phyloP scores from a whole-genome alignment of 305 asterid species.

The Fraxinus baroniana region DNA sequence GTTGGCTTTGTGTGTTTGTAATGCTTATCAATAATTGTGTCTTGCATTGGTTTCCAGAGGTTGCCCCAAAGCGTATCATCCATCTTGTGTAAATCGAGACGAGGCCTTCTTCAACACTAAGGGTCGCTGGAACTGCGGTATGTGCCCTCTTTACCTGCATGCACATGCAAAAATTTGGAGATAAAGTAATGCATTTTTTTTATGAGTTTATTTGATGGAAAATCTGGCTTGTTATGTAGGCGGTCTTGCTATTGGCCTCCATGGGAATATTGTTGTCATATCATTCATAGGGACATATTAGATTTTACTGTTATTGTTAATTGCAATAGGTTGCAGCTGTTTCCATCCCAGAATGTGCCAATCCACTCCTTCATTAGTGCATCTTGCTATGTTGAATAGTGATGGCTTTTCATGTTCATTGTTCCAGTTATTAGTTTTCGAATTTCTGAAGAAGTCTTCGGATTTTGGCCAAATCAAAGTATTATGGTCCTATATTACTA shows the following conservation, averaged over 20 bases:
- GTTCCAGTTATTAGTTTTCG: not conserved
- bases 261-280: not conserved
- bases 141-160: slow-evolving; percentile 19
- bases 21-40: slow-evolving; percentile 5
- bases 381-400: not conserved
- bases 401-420: not conserved
- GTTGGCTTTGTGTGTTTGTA: slow-evolving; percentile 1
- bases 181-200: slow-evolving; percentile 6
- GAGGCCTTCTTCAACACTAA: slow-evolving; percentile 88
- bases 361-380: not conserved
- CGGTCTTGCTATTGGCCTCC: not conserved
- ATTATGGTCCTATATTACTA: not conserved
- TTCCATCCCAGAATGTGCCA: not conserved
- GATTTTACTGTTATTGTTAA: not conserved
- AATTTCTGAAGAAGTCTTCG: not conserved
- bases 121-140: slow-evolving; percentile 99
- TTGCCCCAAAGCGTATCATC: slow-evolving; percentile 97
- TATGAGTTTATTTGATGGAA: not conserved
- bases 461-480: not conserved
- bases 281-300: not conserved
- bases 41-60: slow-evolving; percentile 57
- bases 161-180: not conserved
- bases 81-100: slow-evolving; percentile 85
- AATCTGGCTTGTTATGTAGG: not conserved
- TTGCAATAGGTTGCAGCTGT: not conserved